These are phyloP conservation scores for Pseudogymnoascus sp. DNA, from an alignment of 2,329 filamentous ascomycete species.

Conservation along the genomic window DNA sequence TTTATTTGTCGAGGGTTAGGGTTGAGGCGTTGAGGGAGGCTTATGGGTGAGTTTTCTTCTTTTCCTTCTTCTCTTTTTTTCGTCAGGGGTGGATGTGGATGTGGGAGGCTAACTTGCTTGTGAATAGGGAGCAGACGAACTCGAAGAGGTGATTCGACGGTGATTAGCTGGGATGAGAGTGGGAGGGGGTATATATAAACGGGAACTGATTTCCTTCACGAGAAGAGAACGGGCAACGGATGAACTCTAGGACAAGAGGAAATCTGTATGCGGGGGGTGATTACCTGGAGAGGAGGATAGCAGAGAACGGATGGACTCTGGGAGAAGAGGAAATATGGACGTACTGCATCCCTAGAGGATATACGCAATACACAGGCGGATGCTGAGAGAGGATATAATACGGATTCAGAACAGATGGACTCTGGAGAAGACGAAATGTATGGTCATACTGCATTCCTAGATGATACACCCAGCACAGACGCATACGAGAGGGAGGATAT, in stretches of 20 bases:
- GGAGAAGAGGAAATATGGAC: no score
- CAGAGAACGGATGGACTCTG: not conserved
- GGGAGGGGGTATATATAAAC: not conserved
- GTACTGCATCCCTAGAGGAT: no score
- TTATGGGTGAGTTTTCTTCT: slow-evolving; percentile 21
- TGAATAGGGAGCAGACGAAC: slow-evolving; percentile 9
- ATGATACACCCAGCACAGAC: no score
- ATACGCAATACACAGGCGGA: no score
- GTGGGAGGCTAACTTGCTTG: not conserved
- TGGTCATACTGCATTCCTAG: no score
- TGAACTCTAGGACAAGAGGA: not conserved
- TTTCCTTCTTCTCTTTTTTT: not conserved
- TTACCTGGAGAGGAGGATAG: not conserved
- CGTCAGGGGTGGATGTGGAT: not conserved
- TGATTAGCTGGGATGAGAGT: not conserved
- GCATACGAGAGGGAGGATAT: not conserved
- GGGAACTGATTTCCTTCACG: not conserved
- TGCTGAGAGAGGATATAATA: not conserved
- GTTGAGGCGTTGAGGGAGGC: slow-evolving; percentile 46
- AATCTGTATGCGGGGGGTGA: not conserved
- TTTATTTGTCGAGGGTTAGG: slow-evolving; percentile 47
- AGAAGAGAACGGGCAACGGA: not conserved
- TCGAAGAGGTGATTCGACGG: not conserved
- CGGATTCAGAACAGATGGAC: not conserved
- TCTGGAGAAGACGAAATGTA: no score